Conservation (phyloP, 805 yeast species). For the Wickerhamiella dianesei region DNA sequence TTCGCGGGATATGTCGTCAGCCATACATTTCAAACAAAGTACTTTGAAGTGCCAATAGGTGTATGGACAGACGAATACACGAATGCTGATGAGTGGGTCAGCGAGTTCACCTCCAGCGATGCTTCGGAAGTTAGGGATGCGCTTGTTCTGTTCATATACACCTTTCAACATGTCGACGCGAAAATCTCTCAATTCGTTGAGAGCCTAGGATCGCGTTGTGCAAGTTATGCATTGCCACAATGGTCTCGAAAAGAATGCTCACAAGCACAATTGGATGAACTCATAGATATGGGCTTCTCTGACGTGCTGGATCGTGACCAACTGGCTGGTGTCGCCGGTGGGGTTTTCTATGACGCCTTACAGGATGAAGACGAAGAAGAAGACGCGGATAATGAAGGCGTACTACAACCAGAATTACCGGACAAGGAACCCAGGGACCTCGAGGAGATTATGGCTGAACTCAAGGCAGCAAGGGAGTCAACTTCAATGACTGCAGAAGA, state of each 20-base stretch:
- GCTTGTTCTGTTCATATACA: constrained; percentile 25
- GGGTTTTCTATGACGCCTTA: constrained; percentile 2
- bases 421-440: constrained; percentile 12
- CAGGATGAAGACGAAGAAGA: constrained; percentile 1
- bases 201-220: constrained; percentile 7
- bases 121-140: constrained; percentile 28
- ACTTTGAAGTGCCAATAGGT: constrained; percentile 25
- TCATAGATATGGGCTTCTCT: constrained; percentile 9
- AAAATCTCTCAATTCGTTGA: constrained; percentile 14
- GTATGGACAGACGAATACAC: constrained; percentile 27
- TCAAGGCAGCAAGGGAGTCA: constrained; percentile 18
- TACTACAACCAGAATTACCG: background rate
- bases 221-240: background rate
- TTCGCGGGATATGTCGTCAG: constrained; percentile 21
- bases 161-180: constrained; percentile 8
- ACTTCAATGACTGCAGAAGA: constrained; percentile 21
- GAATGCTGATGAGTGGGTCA: constrained; percentile 21
- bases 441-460: constrained; percentile 21
- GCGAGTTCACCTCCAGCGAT: constrained; percentile 22
- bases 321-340: constrained; percentile 2
- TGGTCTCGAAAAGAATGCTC: background rate
- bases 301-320: constrained; percentile 3
- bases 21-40: constrained; percentile 21
- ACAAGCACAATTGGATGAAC: constrained; percentile 8
- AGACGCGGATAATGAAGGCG: constrained; percentile 1